These are phyloP conservation scores for Crithidia expoeki DNA, from an alignment of 208 protist species.

Conservation along the genomic window DNA sequence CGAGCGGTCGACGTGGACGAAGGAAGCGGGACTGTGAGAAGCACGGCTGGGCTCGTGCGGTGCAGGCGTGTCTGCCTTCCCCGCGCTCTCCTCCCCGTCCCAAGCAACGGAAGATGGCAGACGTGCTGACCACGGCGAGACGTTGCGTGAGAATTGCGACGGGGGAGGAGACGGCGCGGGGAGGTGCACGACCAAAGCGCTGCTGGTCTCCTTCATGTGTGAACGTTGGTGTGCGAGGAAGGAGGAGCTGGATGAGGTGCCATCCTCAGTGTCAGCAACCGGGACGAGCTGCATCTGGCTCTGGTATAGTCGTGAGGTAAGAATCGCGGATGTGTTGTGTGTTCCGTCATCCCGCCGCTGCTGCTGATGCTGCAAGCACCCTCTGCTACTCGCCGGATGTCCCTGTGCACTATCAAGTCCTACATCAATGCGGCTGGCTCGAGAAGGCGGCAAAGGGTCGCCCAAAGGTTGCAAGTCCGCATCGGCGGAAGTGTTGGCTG, in stretches of 20 bases:
- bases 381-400: neutral
- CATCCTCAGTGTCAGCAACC: slow-evolving; percentile 12
- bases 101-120: neutral
- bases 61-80: neutral
- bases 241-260: slow-evolving; percentile 29
- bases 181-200: slow-evolving; percentile 31
- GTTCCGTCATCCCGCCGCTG: no score
- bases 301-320: neutral
- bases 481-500: slow-evolving; percentile 21
- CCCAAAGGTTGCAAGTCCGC: slow-evolving; percentile 2
- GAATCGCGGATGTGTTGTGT: neutral
- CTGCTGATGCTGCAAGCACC: neutral
- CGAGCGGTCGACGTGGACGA: slow-evolving; percentile 34
- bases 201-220: slow-evolving; percentile 3
- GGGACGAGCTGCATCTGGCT: slow-evolving; percentile 31
- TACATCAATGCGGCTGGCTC: neutral
- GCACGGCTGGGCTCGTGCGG: neutral
- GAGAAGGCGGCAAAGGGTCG: neutral
- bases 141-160: slow-evolving; percentile 2
- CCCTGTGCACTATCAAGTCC: neutral
- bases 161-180: slow-evolving; percentile 36
- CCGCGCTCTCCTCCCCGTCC: neutral
- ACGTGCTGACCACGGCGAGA: slow-evolving; percentile 6
- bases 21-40: slow-evolving; percentile 7
- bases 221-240: slow-evolving; percentile 23